Evolutionary conservation across 768 basidiomycete species (phyloP), one percentile per base, ranked within the genome.

Genomic region (Lactarius deliciosus): DNA sequence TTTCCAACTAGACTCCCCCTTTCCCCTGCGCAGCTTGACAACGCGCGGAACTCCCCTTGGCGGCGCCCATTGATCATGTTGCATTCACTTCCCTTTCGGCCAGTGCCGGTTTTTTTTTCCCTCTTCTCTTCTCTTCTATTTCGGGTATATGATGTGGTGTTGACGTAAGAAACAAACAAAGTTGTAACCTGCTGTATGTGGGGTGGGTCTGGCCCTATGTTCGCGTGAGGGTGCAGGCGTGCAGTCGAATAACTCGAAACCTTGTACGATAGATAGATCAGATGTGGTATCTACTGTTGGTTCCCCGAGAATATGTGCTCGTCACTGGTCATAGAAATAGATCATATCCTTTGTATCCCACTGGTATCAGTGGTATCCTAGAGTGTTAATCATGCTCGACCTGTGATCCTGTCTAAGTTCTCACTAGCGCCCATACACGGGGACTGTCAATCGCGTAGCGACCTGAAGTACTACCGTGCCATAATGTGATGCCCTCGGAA

Each of bases 161-260:
- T 57, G 65, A 65, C 36, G 60, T 57, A 50, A 43, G 25, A 16
- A 36, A 57, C 13, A 32, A 56, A 65, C 28, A 32, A 34, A 22
- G 7, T 20, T 34, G 57, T 25, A 57, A 28, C n/a, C 11, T 50
- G 47, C 16, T 32, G 30, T 61, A 61, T 45, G 60, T 65, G 38
- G 18, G n/a, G 45, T 30, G 55, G 36, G 20, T 25, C 45, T 36
- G 50, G 45, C 36, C 41, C 54, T 20, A 16, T 45, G 2, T 40
- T 22, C 15, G 36, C 9, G 28, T 57, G 55, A 20, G 9, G 22
- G 34, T 15, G 55, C n/a, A 28, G 54, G 43, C 40, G 16, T 41
- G 36, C 32, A 30, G 45, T 56, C 25, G 41, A 30, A 30, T 22
- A 60, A 36, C 1, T 11, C 13, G 36, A 38, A 38, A 38, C 30